A percentile compares a stretch with the other conserved stretches of the same genome.
These are phyloP conservation scores for Pyrenula massariospora DNA, from an alignment of 495 filamentous ascomycete species.

Conservation along the genomic window DNA sequence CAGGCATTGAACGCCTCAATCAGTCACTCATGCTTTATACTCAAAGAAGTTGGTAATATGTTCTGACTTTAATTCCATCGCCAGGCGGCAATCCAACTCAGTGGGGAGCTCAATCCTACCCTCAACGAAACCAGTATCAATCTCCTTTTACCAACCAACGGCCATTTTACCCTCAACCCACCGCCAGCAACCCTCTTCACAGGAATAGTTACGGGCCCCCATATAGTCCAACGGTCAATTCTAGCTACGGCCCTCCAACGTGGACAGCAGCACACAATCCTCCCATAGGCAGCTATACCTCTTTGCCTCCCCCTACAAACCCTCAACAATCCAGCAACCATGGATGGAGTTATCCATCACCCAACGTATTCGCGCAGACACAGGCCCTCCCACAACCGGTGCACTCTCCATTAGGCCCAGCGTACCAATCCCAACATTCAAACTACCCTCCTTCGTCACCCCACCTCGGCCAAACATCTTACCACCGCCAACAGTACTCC, in stretches of 20 bases:
- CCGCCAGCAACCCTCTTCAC: neutral
- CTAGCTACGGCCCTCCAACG: neutral
- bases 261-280: neutral
- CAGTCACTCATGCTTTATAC: neutral
- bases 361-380: neutral
- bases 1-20: neutral
- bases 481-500: neutral
- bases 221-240: neutral
- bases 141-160: neutral
- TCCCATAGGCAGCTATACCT: neutral
- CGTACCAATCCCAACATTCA: neutral
- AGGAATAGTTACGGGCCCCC: neutral
- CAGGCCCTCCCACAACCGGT: neutral
- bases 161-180: neutral
- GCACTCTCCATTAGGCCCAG: neutral
- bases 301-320: neutral
- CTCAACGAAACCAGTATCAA: neutral
- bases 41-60: neutral
- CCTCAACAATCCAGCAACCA: neutral
- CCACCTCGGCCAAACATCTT: neutral
- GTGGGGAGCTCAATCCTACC: neutral
- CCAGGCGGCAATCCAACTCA: neutral
- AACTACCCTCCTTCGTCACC: neutral
- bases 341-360: neutral
- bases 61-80: neutral